Percentiles rank a stretch among this genome's conserved stretches.
phyloP scores from a whole-genome alignment of 1,139 yeast genomes.

The Chernovozyma aurita region DNA sequence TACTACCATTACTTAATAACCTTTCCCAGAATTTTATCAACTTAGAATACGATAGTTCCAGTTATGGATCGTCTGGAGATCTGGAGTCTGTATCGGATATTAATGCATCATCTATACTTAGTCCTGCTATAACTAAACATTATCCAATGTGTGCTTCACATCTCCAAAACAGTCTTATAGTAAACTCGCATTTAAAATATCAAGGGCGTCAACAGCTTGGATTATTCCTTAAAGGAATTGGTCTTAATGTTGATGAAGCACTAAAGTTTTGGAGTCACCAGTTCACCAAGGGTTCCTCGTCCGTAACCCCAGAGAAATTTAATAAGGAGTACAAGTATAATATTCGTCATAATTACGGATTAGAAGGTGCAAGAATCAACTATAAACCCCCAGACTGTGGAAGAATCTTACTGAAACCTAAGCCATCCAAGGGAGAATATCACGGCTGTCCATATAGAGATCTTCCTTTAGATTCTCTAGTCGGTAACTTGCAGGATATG shows the following conservation, averaged over 20 bases:
- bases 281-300: constrained; percentile 51
- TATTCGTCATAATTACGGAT: constrained; percentile 83
- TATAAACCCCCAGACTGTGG: constrained; percentile 86
- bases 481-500: constrained; percentile 53
- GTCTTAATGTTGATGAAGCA: constrained; percentile 83
- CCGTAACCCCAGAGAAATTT: constrained; percentile 66
- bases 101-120: constrained; percentile 58
- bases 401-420: constrained; percentile 66
- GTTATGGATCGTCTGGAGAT: constrained; percentile 18
- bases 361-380: constrained; percentile 84
- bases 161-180: constrained; percentile 56
- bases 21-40: constrained; percentile 70
- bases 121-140: constrained; percentile 52
- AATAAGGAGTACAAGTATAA: constrained; percentile 86
- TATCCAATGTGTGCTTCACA: constrained; percentile 82
- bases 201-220: constrained; percentile 83
- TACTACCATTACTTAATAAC: constrained; percentile 77
- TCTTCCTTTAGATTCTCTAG: constrained; percentile 57
- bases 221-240: constrained; percentile 83
- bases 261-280: constrained; percentile 76
- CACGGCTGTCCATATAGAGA: constrained; percentile 96
- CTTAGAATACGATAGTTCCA: constrained; percentile 43
- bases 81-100: constrained; percentile 45
- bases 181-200: constrained; percentile 71
- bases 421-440: constrained; percentile 65